Evolutionary conservation across 2,329 filamentous ascomycete genomes (phyloP).

Genomic region (Colletotrichum sansevieriae): DNA sequence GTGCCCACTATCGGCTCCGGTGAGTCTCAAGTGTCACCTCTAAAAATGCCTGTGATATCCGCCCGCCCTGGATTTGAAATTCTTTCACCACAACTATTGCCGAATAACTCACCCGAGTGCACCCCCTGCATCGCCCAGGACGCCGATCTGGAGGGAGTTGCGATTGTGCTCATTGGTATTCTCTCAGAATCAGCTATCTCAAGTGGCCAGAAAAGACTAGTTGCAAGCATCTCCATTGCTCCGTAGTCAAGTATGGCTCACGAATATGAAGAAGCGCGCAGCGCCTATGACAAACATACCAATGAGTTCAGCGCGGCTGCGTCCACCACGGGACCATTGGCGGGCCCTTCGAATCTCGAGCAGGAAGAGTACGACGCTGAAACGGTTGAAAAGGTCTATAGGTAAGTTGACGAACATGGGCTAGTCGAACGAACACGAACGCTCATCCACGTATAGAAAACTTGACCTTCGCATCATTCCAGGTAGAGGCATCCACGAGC

Average conservation of each 20-base stretch:
- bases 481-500: slow-evolving; percentile 50
- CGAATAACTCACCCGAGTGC: neutral
- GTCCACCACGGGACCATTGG: slow-evolving; percentile 9
- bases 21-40: neutral
- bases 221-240: slow-evolving; percentile 68
- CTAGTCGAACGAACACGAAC: neutral
- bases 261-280: slow-evolving; percentile 46
- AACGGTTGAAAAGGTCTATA: slow-evolving; percentile 68
- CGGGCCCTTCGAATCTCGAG: slow-evolving; percentile 40
- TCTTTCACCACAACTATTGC: slow-evolving; percentile 14
- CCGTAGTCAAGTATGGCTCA: slow-evolving; percentile 62
- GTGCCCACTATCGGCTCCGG: slow-evolving; percentile 31
- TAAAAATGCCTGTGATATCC: slow-evolving; percentile 27
- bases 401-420: slow-evolving; percentile 45
- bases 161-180: neutral
- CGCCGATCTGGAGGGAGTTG: neutral
- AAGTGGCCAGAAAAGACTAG: slow-evolving; percentile 56
- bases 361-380: slow-evolving; percentile 61
- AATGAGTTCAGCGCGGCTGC: slow-evolving; percentile 32
- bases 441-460: slow-evolving; percentile 53
- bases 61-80: slow-evolving; percentile 15
- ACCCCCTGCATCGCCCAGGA: neutral
- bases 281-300: slow-evolving; percentile 50
- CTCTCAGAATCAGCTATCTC: neutral
- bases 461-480: slow-evolving; percentile 72